These are phyloP conservation scores for Phytophthora lateralis DNA, from an alignment of 352 stramenopile genomes.

Conservation along the genomic window DNA sequence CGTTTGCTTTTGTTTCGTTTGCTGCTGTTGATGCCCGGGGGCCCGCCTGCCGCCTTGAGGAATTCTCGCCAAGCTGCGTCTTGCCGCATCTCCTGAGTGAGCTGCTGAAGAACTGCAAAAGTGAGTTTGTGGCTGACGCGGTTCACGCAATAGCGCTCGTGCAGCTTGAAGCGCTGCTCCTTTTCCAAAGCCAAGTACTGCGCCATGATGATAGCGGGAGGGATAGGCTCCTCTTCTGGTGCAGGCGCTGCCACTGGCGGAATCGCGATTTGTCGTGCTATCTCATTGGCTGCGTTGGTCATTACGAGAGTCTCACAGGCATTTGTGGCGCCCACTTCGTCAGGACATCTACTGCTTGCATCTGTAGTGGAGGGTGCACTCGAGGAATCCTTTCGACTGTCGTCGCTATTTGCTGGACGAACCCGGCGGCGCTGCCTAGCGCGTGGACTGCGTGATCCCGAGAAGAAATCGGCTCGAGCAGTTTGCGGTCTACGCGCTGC, in stretches of 20 bases:
- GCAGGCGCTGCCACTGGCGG: conserved; percentile 33
- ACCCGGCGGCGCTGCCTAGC: conserved; percentile 5
- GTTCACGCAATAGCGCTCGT: conserved; percentile 63
- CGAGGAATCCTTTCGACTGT: background rate
- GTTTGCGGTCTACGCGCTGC: conserved; percentile 25
- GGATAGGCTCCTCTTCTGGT: conserved; percentile 41
- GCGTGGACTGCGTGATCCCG: conserved; percentile 10
- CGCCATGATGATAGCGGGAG: conserved; percentile 63
- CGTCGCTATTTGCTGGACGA: conserved; percentile 4
- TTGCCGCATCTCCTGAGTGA: conserved; percentile 66
- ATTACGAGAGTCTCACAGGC: conserved; percentile 68
- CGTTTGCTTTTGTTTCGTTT: conserved; percentile 35
- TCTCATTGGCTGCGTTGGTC: conserved; percentile 50
- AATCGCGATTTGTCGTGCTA: conserved; percentile 60
- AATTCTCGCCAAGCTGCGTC: conserved; percentile 65
- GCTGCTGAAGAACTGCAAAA: conserved; percentile 64
- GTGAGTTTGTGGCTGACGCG: conserved; percentile 67
- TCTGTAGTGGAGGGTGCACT: background rate
- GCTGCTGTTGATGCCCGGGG: background rate
- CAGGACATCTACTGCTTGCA: background rate
- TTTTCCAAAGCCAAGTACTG: conserved; percentile 61
- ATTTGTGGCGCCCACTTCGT: conserved; percentile 8
- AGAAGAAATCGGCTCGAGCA: conserved; percentile 17
- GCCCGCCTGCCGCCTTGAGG: conserved; percentile 30
- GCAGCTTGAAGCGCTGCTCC: conserved; percentile 52